These are phyloP conservation scores for Triangularia setosa DNA, from an alignment of 2,329 filamentous ascomycete species.

Conservation along the genomic window DNA sequence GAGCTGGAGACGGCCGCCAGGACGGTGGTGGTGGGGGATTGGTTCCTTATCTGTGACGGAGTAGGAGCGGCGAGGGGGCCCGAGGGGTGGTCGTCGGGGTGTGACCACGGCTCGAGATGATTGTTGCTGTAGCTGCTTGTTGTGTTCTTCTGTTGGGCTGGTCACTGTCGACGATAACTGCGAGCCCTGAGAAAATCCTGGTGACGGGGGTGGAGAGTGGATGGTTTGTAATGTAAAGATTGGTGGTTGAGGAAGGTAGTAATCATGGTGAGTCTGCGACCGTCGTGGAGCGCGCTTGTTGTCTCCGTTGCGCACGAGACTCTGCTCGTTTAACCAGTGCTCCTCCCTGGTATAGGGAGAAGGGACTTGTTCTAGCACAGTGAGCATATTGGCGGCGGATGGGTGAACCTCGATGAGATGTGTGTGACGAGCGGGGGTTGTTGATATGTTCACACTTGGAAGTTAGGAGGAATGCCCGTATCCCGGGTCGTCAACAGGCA, in stretches of 20 bases:
- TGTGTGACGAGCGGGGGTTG: background rate
- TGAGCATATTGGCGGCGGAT: background rate
- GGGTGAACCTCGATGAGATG: background rate
- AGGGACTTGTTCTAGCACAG: background rate
- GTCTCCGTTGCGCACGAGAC: conserved; percentile 30
- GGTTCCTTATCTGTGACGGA: conserved; percentile 60
- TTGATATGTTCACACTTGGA: background rate
- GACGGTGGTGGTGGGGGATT: conserved; percentile 45
- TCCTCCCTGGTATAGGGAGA: conserved; percentile 37
- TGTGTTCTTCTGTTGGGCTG: background rate
- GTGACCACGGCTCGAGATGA: background rate
- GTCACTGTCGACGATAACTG: background rate
- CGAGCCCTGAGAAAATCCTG: background rate
- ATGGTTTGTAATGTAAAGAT: conserved; percentile 19
- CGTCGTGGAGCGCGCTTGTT: conserved; percentile 40
- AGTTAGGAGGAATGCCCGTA: background rate
- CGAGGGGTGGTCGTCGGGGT: conserved; percentile 34
- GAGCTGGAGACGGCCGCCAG: conserved; percentile 44
- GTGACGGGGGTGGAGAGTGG: conserved; percentile 14
- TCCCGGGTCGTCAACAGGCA: background rate
- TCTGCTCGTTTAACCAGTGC: conserved; percentile 38
- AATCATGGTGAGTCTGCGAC: conserved; percentile 46
- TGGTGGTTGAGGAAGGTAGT: conserved; percentile 32
- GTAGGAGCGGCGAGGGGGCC: conserved; percentile 52
- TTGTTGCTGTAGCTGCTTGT: conserved; percentile 4